Evolutionary conservation across 768 basidiomycete genomes (phyloP).

Genomic region (Mycena kentingensis): DNA sequence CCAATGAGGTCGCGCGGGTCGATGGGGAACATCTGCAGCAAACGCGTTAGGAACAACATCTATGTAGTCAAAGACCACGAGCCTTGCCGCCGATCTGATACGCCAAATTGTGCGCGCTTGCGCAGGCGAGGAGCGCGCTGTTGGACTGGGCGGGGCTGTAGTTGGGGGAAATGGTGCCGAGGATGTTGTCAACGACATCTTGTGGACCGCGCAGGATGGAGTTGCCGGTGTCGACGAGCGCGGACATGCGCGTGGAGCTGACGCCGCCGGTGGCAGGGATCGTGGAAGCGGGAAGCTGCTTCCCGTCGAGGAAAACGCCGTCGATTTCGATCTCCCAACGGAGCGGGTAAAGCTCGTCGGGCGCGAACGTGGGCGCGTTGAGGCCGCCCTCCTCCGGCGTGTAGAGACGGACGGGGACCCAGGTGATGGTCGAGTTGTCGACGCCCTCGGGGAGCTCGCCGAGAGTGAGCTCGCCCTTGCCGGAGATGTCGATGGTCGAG

Average conservation of each 20-base stretch:
- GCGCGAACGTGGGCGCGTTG: constrained; percentile 51
- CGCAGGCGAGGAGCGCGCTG: constrained; percentile 48
- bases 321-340: constrained; percentile 70
- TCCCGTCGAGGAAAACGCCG: constrained; percentile 64
- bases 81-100: constrained; percentile 67
- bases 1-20: constrained; percentile 72
- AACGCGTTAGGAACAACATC: not conserved
- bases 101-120: constrained; percentile 52
- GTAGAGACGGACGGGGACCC: constrained; percentile 69
- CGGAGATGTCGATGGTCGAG: constrained; percentile 58
- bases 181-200: constrained; percentile 60
- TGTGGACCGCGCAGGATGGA: constrained; percentile 70
- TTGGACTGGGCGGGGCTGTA: constrained; percentile 30
- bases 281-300: constrained; percentile 52
- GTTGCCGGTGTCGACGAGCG: constrained; percentile 75
- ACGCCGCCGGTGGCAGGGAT: constrained; percentile 42
- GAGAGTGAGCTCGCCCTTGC: constrained; percentile 59
- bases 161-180: constrained; percentile 38
- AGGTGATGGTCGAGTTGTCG: constrained; percentile 57
- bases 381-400: constrained; percentile 55
- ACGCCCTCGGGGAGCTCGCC: constrained; percentile 62
- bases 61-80: not conserved
- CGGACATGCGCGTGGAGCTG: constrained; percentile 45
- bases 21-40: constrained; percentile 54
- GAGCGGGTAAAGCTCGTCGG: constrained; percentile 52